Base-by-base conservation (phyloP, 805 yeast species). In the Myxozyma monticola region DNA sequence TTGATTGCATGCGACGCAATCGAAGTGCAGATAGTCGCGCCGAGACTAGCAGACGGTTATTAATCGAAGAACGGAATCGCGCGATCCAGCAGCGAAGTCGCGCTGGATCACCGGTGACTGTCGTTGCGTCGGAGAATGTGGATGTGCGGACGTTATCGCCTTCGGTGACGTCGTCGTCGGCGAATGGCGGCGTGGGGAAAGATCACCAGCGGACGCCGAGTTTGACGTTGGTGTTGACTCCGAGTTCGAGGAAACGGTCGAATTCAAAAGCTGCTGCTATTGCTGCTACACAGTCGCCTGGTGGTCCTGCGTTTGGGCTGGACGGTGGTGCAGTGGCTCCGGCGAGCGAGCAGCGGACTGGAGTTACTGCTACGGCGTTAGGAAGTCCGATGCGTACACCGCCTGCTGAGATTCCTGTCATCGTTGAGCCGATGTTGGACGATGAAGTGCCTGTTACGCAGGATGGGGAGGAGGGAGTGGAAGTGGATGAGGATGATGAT, bases 61-160 rank as follows among this genome's bases (percentile, higher is more conserved):
- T n/a, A 8, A 43, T 45, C 35, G 54, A 46, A 17, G 54, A 45
- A 18, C 45, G 51, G 9, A 46, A 47, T 21, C 38, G 51, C 7
- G 39, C 17, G 25, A 18, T 46, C 33, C 39, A 42, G 34, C 37
- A 28, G 18, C n/a, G n/a, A n/a, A 12, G 33, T 15, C 41, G 48
- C 7, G 47, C 49, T 24, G 30, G 42, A 14, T 43, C 50, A 5
- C 50, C 52, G 15, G 37, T 36, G 10, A 48, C 52, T 14, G 24
- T 22, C 21, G 6, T 3, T 2, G 24, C 21, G 4, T 4, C n/a
- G 7, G 29, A 21, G 18, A 41, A 41, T 22, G 43, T 26, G 7
- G 20, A 17, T 17, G 3, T 17, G 31, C 36, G 36, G 29, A 21
- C 10, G 14, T n/a, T 22, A n/a, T 14, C 29, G 8, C 14, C 6